Base-by-base conservation (phyloP, 2,329 filamentous ascomycete species). In the Pseudogymnoascus verrucosus region DNA sequence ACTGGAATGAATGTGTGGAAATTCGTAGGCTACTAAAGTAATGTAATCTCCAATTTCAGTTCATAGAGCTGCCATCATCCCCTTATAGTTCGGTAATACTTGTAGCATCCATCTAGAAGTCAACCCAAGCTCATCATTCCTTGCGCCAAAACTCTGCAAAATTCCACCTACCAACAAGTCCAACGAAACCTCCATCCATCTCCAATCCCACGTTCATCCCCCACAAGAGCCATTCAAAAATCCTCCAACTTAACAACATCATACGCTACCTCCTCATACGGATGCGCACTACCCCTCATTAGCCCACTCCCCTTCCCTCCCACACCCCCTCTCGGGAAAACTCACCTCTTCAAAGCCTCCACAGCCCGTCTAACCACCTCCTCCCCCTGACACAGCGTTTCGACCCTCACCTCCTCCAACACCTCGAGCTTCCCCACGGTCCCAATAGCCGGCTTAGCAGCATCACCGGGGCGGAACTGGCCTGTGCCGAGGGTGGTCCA, bases 391-490 rank as follows among this genome's bases (percentile, higher is more conserved):
- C 85, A 87, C 2, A 89, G 70, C 1, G 83, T 82, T 76, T 91
- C 87, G 14, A 89, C 83, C 59, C 80, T 79, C 1, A 82, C 78
- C 73, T 90, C 88, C 3, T 82, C 78, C 0, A 84, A 78, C 64
- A 84, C 72, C 73, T 89, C 85, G 0, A 89, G 69, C 42, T 76
- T 72, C 0, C 86, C 85, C 1, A 79, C 75, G 8, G 75, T 74
- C 0, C 88, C 88, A 66, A 89, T 84, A 69, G 84, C 76, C 2
- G 88, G 88, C 59, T 86, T 86, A 0, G 88, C 85, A 0, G 77
- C 72, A 63, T 79, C 78, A 0, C 84, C 84, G 0, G 87, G 87
- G 0, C 84, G 81, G 73, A 90, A 91, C 70, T 90, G 87, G 0
- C 86, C 86, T 0, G 77, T 84, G 4, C 88, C 88, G 3, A 74